phyloP scores from a whole-genome alignment of 75 land plant species.

The Ceratopteris richardii region DNA sequence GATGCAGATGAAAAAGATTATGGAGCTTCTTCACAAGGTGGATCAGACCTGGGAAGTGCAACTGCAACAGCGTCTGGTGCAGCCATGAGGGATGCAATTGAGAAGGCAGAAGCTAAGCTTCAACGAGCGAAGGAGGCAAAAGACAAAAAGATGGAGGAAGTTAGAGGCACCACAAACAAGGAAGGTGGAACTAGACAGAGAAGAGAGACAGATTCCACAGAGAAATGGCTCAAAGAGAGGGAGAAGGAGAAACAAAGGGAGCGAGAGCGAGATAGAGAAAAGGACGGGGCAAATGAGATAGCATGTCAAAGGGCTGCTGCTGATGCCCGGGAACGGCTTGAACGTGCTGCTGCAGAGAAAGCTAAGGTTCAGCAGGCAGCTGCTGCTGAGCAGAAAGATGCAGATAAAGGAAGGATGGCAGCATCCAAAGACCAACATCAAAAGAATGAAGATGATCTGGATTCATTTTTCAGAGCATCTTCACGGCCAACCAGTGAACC shows the following conservation, averaged over 20 bases:
- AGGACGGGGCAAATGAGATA: slow-evolving; percentile 3
- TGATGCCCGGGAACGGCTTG: slow-evolving; percentile 44
- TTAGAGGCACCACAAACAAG: slow-evolving; percentile 28
- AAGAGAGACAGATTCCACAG: slow-evolving; percentile 38
- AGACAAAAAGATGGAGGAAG: slow-evolving; percentile 48
- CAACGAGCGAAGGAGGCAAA: slow-evolving; percentile 60
- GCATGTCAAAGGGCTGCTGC: slow-evolving; percentile 24
- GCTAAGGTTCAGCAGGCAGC: slow-evolving; percentile 21
- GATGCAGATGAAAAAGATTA: slow-evolving; percentile 18
- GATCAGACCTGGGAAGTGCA: slow-evolving; percentile 26
- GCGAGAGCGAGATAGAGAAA: slow-evolving; percentile 32
- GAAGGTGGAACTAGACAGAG: slow-evolving; percentile 14
- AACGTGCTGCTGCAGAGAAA: slow-evolving; percentile 23
- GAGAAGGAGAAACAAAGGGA: slow-evolving; percentile 14
- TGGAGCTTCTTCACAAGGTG: slow-evolving; percentile 20
- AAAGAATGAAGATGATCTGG: slow-evolving; percentile 53
- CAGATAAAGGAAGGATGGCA: not conserved
- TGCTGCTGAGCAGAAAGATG: slow-evolving; percentile 24
- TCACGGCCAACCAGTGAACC: slow-evolving; percentile 62
- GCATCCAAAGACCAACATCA: not conserved
- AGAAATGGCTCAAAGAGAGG: not conserved
- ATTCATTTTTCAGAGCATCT: slow-evolving; percentile 54
- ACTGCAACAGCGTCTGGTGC: slow-evolving; percentile 66
- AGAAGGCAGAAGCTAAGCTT: slow-evolving; percentile 71
- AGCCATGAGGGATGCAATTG: slow-evolving; percentile 85